These are phyloP conservation scores for Tetraselmis striata DNA, from an alignment of 139 green algal species.

Conservation along the genomic window DNA sequence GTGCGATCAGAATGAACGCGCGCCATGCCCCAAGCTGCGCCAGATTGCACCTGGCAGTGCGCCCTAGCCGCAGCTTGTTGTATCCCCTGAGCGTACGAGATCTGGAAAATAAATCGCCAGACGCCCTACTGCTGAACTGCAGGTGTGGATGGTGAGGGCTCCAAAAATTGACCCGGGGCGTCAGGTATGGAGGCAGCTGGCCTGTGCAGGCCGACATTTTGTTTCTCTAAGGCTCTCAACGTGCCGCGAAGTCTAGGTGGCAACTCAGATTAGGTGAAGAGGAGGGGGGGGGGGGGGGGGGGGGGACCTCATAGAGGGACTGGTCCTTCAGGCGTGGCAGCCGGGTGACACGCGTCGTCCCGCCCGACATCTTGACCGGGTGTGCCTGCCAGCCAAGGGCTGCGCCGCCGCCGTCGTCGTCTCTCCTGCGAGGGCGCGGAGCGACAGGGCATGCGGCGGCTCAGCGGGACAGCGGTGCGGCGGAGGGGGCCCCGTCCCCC, in stretches of 20 bases:
- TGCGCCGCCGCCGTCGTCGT: too few relatives aligned
- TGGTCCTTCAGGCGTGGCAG: not conserved
- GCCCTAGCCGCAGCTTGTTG: not conserved
- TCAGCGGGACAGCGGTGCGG: too few relatives aligned
- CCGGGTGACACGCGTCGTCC: not conserved
- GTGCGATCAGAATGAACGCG: not conserved
- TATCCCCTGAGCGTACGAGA: too few relatives aligned
- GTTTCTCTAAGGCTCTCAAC: too few relatives aligned
- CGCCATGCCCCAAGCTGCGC: not conserved
- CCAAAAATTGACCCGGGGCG: too few relatives aligned
- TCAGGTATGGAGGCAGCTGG: too few relatives aligned
- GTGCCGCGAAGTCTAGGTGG: not conserved
- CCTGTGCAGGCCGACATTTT: too few relatives aligned
- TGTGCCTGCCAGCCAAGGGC: too few relatives aligned
- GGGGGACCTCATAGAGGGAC: not conserved
- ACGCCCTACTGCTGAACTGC: not conserved
- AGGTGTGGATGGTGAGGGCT: not conserved
- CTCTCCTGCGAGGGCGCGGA: too few relatives aligned
- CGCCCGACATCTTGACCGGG: not conserved
- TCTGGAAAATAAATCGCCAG: not conserved
- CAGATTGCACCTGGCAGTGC: not conserved
- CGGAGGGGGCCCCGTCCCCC: too few relatives aligned
- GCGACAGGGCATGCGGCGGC: too few relatives aligned
- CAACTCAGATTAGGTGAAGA: not conserved
- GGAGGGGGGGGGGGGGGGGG: too few relatives aligned